Percentiles rank a stretch among this genome's conserved stretches.
Conservation (phyloP, 306 rosid species). For the Ziziphus jujuba region DNA sequence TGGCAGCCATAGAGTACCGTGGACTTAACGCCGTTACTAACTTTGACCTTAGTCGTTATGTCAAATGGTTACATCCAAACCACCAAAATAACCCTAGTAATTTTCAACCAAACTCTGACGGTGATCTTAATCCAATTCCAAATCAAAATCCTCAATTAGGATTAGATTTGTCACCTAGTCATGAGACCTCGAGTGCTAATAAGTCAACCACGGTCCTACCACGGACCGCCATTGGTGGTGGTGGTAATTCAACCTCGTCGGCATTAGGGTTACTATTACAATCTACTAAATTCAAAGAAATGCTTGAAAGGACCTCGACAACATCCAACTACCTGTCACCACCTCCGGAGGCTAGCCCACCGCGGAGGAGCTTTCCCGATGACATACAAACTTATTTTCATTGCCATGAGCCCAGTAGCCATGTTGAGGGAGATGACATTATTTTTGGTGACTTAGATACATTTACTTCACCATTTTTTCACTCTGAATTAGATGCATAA, state of each 20-base stretch:
- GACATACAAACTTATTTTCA: conserved; percentile 86
- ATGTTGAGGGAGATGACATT: conserved; percentile 54
- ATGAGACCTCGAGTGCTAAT: conserved; percentile 9
- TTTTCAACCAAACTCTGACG: conserved; percentile 23
- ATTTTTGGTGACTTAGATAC: conserved; percentile 66
- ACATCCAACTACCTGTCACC: conserved; percentile 26
- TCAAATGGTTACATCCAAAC: conserved; percentile 49
- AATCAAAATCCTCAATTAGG: conserved; percentile 28
- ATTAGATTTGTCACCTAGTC: conserved; percentile 21
- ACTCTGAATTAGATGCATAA: conserved; percentile 30
- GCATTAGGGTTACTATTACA: conserved; percentile 51
- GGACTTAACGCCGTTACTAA: conserved; percentile 95
- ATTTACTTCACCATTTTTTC: conserved; percentile 56
- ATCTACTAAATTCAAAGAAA: conserved; percentile 61
- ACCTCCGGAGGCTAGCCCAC: conserved; percentile 30
- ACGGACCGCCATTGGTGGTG: neutral
- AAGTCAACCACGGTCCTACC: neutral
- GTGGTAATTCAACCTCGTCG: conserved; percentile 31
- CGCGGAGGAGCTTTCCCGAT: conserved; percentile 67
- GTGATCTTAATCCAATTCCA: neutral
- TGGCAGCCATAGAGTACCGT: conserved; percentile 83
- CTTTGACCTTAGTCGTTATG: conserved; percentile 81
- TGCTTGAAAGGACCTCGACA: conserved; percentile 48
- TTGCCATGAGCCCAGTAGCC: conserved; percentile 47
- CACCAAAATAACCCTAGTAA: conserved; percentile 19